phyloP scores from a whole-genome alignment of 1,284 basidiomycete species.

The Fomitopsis palustris region DNA sequence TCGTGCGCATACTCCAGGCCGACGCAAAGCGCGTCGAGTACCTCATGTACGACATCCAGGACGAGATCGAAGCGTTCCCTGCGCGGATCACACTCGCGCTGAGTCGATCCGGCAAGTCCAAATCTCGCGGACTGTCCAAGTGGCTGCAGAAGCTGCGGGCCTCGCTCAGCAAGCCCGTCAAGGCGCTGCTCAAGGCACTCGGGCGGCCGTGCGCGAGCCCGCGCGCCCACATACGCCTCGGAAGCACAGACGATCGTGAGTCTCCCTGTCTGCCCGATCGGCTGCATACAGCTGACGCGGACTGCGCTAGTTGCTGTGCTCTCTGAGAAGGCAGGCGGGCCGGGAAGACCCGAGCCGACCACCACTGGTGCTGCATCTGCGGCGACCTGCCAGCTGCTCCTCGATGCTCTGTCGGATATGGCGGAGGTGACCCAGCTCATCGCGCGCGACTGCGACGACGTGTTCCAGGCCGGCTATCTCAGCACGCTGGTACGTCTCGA shows the following conservation, averaged over 20 bases:
- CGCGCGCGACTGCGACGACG: background rate
- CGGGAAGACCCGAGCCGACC: background rate
- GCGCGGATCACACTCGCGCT: background rate
- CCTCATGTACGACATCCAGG: slow-evolving; percentile 71
- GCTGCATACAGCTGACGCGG: background rate
- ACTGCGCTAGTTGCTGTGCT: background rate
- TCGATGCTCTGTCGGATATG: background rate
- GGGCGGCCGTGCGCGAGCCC: slow-evolving; percentile 8
- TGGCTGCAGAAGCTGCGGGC: background rate
- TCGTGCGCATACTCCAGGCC: slow-evolving; percentile 28
- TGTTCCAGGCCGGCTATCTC: background rate
- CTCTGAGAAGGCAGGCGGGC: background rate
- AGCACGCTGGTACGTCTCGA: background rate
- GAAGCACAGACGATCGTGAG: background rate
- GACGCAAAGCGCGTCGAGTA: slow-evolving; percentile 31
- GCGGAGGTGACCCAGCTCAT: background rate
- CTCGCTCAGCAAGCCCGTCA: background rate
- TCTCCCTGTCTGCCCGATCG: background rate
- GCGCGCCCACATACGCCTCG: background rate
- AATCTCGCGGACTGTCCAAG: background rate
- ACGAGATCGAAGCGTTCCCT: slow-evolving; percentile 43
- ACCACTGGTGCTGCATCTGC: background rate
- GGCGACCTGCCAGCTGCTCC: background rate
- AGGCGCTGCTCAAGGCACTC: background rate
- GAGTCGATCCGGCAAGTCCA: background rate